Percentiles rank a stretch among this genome's conserved stretches.
phyloP scores from a whole-genome alignment of 179 eudicot species.

The Beta lomatogona region DNA sequence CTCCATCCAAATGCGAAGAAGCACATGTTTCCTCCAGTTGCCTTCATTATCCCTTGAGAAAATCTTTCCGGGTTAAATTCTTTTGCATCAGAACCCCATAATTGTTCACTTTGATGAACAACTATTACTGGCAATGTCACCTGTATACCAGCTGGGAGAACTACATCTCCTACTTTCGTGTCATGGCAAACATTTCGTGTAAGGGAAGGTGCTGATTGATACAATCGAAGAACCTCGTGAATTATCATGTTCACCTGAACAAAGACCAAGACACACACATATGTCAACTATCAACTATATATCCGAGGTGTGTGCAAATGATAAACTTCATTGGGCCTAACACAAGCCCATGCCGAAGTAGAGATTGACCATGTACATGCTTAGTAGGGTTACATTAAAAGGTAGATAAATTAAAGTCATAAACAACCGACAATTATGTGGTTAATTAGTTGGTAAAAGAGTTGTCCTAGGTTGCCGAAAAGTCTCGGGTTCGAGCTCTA shows the following conservation, averaged over 20 bases:
- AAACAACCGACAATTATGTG: neutral
- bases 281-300: neutral
- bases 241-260: slow-evolving; percentile 32
- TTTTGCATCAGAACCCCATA: slow-evolving; percentile 35
- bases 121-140: slow-evolving; percentile 17
- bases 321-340: no score
- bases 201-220: slow-evolving; percentile 1
- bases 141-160: slow-evolving; percentile 22
- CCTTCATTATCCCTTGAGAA: slow-evolving; percentile 25
- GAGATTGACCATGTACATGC: no score
- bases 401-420: neutral
- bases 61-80: slow-evolving; percentile 33
- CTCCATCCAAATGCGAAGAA: slow-evolving; percentile 36
- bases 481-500: no score
- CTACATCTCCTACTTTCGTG: slow-evolving; percentile 14
- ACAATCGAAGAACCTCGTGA: slow-evolving; percentile 31
- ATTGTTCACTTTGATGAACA: slow-evolving; percentile 36
- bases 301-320: no score
- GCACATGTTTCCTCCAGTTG: slow-evolving; percentile 24
- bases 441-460: no score
- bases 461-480: no score
- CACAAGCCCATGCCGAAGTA: no score
- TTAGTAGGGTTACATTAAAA: no score
- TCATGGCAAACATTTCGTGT: slow-evolving; percentile 16
- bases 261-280: neutral